Percentiles rank a stretch among this genome's conserved stretches.
phyloP scores from a whole-genome alignment of 805 yeast species.

The Cyberlindnera samutprakarnensis region DNA sequence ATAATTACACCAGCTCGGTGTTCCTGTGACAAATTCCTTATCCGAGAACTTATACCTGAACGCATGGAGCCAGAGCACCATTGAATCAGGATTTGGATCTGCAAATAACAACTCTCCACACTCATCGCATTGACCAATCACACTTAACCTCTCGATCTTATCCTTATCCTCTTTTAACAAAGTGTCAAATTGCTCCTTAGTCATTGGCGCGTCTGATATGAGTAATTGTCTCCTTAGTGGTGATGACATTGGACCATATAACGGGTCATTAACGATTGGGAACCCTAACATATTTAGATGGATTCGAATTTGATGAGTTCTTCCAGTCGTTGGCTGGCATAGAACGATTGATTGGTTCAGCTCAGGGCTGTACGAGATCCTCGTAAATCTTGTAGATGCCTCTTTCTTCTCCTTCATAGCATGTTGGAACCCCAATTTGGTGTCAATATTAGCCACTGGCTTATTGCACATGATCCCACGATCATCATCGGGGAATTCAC shows the following conservation, averaged over 20 bases:
- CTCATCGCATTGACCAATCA: neutral
- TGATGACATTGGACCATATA: conserved; percentile 32
- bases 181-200: neutral
- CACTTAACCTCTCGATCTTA: neutral
- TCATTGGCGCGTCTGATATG: neutral
- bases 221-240: conserved; percentile 1
- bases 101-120: neutral
- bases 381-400: conserved; percentile 62
- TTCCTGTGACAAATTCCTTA: neutral
- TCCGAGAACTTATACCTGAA: neutral
- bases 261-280: conserved; percentile 89
- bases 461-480: conserved; percentile 45
- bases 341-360: conserved; percentile 44
- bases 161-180: neutral
- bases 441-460: conserved; percentile 67
- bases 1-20: neutral
- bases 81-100: neutral
- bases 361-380: conserved; percentile 17
- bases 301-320: conserved; percentile 93
- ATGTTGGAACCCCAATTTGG: conserved; percentile 54
- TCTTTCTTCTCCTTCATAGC: conserved; percentile 38
- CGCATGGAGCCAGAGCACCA: neutral
- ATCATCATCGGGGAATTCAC: conserved; percentile 63
- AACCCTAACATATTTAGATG: conserved; percentile 80
- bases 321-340: conserved; percentile 83